Conservation (phyloP, 2,329 filamentous ascomycete species). For the Akanthomyces lecanii region DNA sequence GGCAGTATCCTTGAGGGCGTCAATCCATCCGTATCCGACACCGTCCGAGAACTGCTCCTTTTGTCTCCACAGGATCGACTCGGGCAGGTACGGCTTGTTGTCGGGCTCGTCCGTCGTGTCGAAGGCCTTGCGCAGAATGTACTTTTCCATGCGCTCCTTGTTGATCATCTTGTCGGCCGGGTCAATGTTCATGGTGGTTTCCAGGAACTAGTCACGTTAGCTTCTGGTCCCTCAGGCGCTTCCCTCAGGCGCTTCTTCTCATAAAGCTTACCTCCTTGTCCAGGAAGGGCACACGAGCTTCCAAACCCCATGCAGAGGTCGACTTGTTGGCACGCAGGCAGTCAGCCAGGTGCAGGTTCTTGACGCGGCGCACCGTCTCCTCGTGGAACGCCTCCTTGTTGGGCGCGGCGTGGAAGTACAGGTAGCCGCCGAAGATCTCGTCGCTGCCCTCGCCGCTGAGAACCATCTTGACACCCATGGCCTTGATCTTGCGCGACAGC, state of each 20-base stretch:
- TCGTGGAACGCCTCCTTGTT: conserved; percentile 90
- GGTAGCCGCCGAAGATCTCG: conserved; percentile 96
- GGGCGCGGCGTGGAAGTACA: conserved; percentile 96
- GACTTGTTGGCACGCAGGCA: conserved; percentile 99
- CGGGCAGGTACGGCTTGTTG: conserved; percentile 81
- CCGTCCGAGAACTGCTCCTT: conserved; percentile 99
- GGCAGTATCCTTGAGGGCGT: conserved; percentile 91
- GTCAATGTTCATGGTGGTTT: conserved; percentile 89
- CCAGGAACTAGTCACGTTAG: conserved; percentile 65
- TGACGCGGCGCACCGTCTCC: conserved; percentile 89
- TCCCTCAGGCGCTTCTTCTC: background rate
- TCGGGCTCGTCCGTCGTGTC: conserved; percentile 85
- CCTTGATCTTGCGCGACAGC: conserved; percentile 97
- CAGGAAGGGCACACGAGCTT: conserved; percentile 95
- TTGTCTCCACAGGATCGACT: conserved; percentile 94
- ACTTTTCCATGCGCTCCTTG: conserved; percentile 87
- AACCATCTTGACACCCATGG: conserved; percentile 99
- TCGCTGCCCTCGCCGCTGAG: conserved; percentile 94
- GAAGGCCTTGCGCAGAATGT: conserved; percentile 96
- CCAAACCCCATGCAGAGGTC: conserved; percentile 94
- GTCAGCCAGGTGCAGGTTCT: conserved; percentile 95
- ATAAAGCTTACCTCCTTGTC: conserved; percentile 68
- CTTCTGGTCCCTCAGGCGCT: background rate
- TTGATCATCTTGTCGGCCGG: conserved; percentile 95
- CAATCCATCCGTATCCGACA: conserved; percentile 98